These are phyloP conservation scores for Suillus discolor DNA, from an alignment of 768 basidiomycete genomes.

Conservation along the genomic window DNA sequence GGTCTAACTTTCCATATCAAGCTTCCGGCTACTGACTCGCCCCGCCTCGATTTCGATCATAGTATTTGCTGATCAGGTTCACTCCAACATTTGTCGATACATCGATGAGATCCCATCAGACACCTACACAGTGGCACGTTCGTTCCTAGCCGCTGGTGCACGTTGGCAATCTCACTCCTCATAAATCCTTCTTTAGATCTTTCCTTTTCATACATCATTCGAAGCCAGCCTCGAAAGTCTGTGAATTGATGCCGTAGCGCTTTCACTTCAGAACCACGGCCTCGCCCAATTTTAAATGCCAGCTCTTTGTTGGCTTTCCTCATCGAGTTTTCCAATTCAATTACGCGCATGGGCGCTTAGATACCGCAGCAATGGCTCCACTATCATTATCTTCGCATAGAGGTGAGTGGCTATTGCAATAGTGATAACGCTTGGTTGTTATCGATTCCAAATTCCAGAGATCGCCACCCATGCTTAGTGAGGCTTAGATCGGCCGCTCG, in stretches of 20 bases:
- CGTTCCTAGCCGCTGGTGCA: background rate
- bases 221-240: background rate
- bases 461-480: background rate
- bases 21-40: background rate
- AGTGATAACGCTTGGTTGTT: background rate
- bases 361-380: background rate
- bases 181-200: background rate
- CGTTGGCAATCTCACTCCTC: background rate
- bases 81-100: background rate
- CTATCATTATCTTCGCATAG: background rate
- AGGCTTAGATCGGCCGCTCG: background rate
- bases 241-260: background rate
- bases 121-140: background rate
- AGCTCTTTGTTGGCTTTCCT: background rate
- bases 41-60: background rate
- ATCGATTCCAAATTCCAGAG: background rate
- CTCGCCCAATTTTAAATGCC: background rate
- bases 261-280: background rate
- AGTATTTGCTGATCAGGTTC: background rate
- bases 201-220: constrained; percentile 8
- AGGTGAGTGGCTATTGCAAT: background rate
- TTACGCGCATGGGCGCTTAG: background rate
- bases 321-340: background rate
- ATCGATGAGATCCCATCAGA: background rate
- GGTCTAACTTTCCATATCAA: background rate